These are phyloP conservation scores for Syzygium oleosum DNA, from an alignment of 345 rosid species.

Conservation along the genomic window DNA sequence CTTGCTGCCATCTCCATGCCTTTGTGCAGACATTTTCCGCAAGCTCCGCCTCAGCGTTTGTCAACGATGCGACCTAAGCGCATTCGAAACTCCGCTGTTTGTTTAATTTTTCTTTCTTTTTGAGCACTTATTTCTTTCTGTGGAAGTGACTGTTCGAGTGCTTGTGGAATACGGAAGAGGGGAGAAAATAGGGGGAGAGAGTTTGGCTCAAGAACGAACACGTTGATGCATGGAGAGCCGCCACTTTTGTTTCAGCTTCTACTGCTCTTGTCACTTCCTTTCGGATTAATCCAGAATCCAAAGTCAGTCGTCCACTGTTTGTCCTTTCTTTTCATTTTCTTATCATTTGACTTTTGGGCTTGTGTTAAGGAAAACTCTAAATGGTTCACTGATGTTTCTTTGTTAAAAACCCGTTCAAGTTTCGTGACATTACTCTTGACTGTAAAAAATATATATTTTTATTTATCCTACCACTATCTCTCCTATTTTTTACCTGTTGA, in stretches of 20 bases:
- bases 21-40: neutral
- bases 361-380: neutral
- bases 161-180: neutral
- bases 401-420: too few relatives aligned
- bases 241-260: neutral
- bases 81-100: neutral
- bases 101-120: neutral
- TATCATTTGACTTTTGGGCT: neutral
- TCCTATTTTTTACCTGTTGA: too few relatives aligned
- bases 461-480: too few relatives aligned
- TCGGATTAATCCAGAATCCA: neutral
- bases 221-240: constrained; percentile 33
- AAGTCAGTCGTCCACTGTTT: neutral
- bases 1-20: neutral
- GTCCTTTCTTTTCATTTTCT: neutral
- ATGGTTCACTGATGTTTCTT: neutral
- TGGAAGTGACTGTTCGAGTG: neutral
- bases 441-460: too few relatives aligned
- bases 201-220: constrained; percentile 23
- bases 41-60: neutral
- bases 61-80: neutral
- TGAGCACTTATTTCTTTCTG: neutral
- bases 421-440: too few relatives aligned
- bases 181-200: too few relatives aligned
- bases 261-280: neutral